These are phyloP conservation scores for Phycomyces blakesleeanus DNA, from an alignment of 192 early-diverging fungal species.

Conservation along the genomic window DNA sequence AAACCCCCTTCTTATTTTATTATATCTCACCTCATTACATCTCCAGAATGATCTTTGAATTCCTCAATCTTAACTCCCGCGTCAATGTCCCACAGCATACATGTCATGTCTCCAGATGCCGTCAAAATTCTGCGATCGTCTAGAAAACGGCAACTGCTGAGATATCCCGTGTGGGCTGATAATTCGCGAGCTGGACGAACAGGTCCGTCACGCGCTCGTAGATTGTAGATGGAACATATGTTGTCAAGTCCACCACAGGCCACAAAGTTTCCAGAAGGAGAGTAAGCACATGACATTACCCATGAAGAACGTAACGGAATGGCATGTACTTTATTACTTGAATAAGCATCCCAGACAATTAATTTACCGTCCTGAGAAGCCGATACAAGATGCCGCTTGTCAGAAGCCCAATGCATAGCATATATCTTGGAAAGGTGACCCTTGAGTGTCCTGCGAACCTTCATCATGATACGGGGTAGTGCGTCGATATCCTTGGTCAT, in stretches of 20 bases:
- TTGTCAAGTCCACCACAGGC: slow-evolving; percentile 99
- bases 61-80: slow-evolving; percentile 96
- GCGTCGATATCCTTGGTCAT: slow-evolving; percentile 86
- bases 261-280: slow-evolving; percentile 96
- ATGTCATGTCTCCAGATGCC: slow-evolving; percentile 95
- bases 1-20: neutral
- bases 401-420: slow-evolving; percentile 98
- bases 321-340: slow-evolving; percentile 98
- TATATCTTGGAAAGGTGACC: slow-evolving; percentile 99
- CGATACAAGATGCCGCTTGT: slow-evolving; percentile 95
- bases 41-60: slow-evolving; percentile 97
- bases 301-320: slow-evolving; percentile 98
- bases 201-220: slow-evolving; percentile 90
- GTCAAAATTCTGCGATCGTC: slow-evolving; percentile 95
- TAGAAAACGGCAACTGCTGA: slow-evolving; percentile 96
- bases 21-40: slow-evolving; percentile 83
- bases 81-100: slow-evolving; percentile 99
- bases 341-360: slow-evolving; percentile 99
- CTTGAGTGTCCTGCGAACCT: slow-evolving; percentile 93
- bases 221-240: slow-evolving; percentile 98
- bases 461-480: slow-evolving; percentile 86
- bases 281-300: slow-evolving; percentile 99
- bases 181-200: slow-evolving; percentile 95
- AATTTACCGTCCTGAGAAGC: slow-evolving; percentile 99
- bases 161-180: slow-evolving; percentile 94